Evolutionary conservation across 345 rosid species (phyloP), one percentile per base, ranked within the genome.

Genomic region (Geranium brycei): DNA sequence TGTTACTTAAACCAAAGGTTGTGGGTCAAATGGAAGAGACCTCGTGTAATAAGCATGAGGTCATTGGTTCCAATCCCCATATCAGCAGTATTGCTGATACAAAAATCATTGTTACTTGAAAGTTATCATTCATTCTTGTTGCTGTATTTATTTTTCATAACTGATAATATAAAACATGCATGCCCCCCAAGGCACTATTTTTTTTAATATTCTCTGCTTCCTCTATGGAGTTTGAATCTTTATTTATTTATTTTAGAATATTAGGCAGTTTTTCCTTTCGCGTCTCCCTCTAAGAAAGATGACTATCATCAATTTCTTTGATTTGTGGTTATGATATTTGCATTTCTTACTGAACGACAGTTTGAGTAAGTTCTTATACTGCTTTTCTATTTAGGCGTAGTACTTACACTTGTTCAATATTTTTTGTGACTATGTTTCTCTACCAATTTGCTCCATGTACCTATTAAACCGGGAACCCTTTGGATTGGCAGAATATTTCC

Each of bases 401-500:
- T 47, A 3, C 19, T 17, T 59, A 18, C 59, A 23, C 59, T 23
- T 31, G 19, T n/a, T 55, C 18, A 23, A 19, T 35, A 35, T 4
- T 35, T 4, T 13, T 53, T 65, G 57, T 65, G 64, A 51, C 62
- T 57, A n/a, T 19, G 31, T 63, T 64, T 69, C 59, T 58, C n/a
- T 16, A 23, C 17, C 59, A 19, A 68, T 62, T 35, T 57, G 59
- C 38, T 28, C 62, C 17, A 32, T 19, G 32, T 38, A 38, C 19
- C 14, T 4, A 17, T 31, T 62, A 57, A 56, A 60, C 23, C 59
- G 70, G 57, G 47, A 53, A 61, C 66, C 65, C 38, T 58, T 51
- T 76, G 70, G 62, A 32, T 75, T 86, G 77, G 64, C 89, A 95
- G 99, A 88, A 76, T 95, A 95, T 79, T 91, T 91, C 73, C 97